Evolutionary conservation across 495 filamentous ascomycete genomes (phyloP), one percentile per base, ranked within the genome.

Genomic region (Aspergillus wentii): DNA sequence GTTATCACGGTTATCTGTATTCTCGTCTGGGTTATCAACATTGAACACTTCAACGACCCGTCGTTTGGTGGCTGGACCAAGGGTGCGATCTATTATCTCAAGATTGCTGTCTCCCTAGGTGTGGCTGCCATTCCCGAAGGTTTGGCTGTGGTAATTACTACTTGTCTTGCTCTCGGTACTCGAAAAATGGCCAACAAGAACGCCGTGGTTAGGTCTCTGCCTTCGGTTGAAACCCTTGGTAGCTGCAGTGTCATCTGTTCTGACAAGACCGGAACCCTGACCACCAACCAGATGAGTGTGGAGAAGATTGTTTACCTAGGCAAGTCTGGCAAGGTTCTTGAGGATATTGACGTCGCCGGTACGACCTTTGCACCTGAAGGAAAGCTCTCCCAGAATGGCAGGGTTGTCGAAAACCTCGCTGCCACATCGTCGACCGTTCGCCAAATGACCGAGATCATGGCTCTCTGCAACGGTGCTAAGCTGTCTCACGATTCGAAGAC

Each of bases 221-320:
- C 92, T 14, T 97, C 94, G 6, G 92, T 98, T 40, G 94, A 99
- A 64, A 99, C 94, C 8, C 70, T 99, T 26, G 94, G 94, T 52
- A 97, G 94, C 75, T 99, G 94, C 73, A 97, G 92, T 54, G 89
- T 99, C 38, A 95, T 99, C 56, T 99, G 94, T 69, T 99, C 94
- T n/a, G 94, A 99, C 69, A 99, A 99, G 72, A 99, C 94, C 1
- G 94, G 94, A 45, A 99, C 94, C 16, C 66, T 99, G 56, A 99
- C 94, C 17, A 99, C 94, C 23, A 99, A 97, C 67, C 89, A 99
- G 64, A 99, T 99, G 94, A 96, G 92, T 54, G 94, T 95, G 36
- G 91, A 80, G 58, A 95, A 90, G 64, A 72, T 96, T 27, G 85
- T 95, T 19, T 86, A 86, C 56, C 68, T 99, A 51, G 81, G 72